Evolutionary conservation across 441 rosid genomes (phyloP).

Genomic region (Mallotus japonicus): DNA sequence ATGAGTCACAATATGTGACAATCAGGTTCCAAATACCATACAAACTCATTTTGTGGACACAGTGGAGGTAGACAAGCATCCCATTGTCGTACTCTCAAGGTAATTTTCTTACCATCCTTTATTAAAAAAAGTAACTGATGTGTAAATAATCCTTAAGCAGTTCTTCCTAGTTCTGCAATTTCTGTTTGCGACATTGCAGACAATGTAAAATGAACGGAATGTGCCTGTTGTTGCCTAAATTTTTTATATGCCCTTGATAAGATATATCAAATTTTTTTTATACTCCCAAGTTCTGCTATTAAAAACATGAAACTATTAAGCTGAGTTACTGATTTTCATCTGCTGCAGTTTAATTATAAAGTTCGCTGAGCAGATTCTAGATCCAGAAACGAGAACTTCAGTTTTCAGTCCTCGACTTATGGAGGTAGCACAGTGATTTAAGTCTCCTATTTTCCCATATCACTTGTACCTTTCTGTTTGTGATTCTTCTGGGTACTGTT

Average conservation of each 20-base stretch:
- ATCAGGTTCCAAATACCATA: conserved; percentile 80
- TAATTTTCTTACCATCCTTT: conserved; percentile 33
- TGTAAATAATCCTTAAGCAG: neutral
- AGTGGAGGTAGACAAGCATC: conserved; percentile 71
- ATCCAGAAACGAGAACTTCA: conserved; percentile 64
- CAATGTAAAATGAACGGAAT: neutral
- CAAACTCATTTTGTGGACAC: conserved; percentile 63
- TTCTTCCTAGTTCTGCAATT: conserved; percentile 9
- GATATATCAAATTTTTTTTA: neutral
- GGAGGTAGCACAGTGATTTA: conserved; percentile 58
- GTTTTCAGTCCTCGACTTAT: conserved; percentile 96
- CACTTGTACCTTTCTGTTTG: conserved; percentile 16
- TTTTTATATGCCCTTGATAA: neutral
- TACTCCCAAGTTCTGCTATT: neutral
- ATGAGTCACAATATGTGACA: conserved; percentile 23
- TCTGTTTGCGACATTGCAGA: neutral
- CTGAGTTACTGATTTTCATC: conserved; percentile 18
- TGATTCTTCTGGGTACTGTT: conserved; percentile 10
- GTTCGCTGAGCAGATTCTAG: conserved; percentile 79
- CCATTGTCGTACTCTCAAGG: conserved; percentile 73
- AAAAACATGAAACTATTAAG: neutral
- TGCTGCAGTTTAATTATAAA: conserved; percentile 71
- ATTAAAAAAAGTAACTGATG: neutral
- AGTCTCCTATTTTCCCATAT: conserved; percentile 9
- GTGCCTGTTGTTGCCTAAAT: neutral